A percentile compares a stretch with the other conserved stretches of the same genome.
Conservation (phyloP, 2,329 filamentous ascomycete species). For the Capronia americana region DNA sequence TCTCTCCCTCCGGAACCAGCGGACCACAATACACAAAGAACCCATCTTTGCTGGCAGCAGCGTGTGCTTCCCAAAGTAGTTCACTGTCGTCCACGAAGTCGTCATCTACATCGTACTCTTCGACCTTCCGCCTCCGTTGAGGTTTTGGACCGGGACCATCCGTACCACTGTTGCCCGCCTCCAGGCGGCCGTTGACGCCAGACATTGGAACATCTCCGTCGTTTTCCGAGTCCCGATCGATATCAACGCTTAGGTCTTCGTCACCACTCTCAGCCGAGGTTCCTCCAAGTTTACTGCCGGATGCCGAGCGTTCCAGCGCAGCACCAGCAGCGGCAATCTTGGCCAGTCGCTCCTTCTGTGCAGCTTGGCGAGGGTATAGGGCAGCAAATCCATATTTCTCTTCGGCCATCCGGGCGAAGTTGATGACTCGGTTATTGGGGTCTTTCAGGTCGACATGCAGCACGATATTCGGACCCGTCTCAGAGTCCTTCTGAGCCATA, state of each 20-base stretch:
- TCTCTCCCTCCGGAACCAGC: conserved; percentile 84
- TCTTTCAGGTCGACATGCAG: conserved; percentile 81
- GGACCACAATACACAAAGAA: conserved; percentile 98
- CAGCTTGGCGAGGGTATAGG: conserved; percentile 86
- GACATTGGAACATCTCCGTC: conserved; percentile 54
- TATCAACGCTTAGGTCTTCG: conserved; percentile 88
- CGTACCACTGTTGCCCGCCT: conserved; percentile 64
- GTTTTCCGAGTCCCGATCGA: conserved; percentile 70
- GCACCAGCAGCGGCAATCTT: conserved; percentile 89
- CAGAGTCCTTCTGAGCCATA: conserved; percentile 50
- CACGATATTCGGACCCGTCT: conserved; percentile 75
- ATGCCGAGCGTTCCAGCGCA: conserved; percentile 70
- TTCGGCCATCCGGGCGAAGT: conserved; percentile 92
- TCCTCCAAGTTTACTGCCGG: conserved; percentile 63
- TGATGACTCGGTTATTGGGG: conserved; percentile 87
- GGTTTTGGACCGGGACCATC: conserved; percentile 71
- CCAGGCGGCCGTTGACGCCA: conserved; percentile 54
- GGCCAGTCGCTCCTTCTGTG: conserved; percentile 83
- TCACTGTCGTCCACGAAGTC: conserved; percentile 88
- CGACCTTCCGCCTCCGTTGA: conserved; percentile 75
- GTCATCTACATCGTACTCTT: conserved; percentile 71
- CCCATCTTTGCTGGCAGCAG: conserved; percentile 90
- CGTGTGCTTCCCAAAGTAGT: conserved; percentile 92
- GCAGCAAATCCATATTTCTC: conserved; percentile 95
- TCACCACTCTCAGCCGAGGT: conserved; percentile 66